Percentiles rank a stretch among this genome's conserved stretches.
phyloP scores from a whole-genome alignment of 352 stramenopile genomes.

The Blastocystis sp. region DNA sequence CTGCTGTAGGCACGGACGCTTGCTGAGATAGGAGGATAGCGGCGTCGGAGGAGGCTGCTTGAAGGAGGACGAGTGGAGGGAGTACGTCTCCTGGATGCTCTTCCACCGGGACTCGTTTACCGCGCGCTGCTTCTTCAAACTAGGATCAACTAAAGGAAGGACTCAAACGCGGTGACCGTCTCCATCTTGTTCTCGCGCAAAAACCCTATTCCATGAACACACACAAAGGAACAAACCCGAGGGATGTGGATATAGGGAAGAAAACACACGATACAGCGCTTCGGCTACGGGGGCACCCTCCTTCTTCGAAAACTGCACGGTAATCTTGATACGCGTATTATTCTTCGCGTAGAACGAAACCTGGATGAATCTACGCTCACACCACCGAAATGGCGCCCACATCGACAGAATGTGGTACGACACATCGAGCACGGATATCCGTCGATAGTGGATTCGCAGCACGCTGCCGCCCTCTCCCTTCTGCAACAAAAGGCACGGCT shows the following conservation, averaged over 20 bases:
- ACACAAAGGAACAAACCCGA: background rate
- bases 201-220: background rate
- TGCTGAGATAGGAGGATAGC: background rate
- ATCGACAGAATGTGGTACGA: background rate
- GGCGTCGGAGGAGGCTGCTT: conserved; percentile 36
- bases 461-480: background rate
- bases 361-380: conserved; percentile 36
- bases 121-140: conserved; percentile 3
- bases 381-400: background rate
- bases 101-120: background rate
- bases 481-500: background rate
- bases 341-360: conserved; percentile 42
- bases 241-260: background rate
- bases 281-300: background rate
- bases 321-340: conserved; percentile 24
- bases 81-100: background rate
- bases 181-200: conserved; percentile 27
- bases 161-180: conserved; percentile 11
- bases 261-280: conserved; percentile 25
- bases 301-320: background rate
- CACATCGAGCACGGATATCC: conserved; percentile 24
- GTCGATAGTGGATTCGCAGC: conserved; percentile 40
- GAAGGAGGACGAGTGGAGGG: background rate
- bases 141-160: background rate
- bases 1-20: background rate